Base-by-base conservation (phyloP, 2,329 filamentous ascomycete genomes). In the Fusarium sp. region DNA sequence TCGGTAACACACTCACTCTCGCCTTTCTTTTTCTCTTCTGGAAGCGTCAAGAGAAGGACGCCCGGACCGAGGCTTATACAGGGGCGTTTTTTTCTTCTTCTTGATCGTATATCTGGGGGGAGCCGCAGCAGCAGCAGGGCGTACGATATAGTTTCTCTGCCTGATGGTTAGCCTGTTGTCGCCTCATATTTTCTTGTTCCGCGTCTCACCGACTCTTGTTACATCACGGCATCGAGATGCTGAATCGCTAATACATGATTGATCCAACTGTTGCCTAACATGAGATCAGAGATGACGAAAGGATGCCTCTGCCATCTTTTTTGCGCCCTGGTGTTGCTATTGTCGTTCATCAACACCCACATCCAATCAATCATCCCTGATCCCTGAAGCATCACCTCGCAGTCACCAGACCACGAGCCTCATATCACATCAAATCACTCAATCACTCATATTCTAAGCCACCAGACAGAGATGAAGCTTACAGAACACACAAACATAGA, bases 401-500 rank as follows among this genome's bases (percentile, higher is more conserved):
- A 13, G 54, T 58, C 61, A 66, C 14, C 18, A 52, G 43, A 57
- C 63, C 31, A 52, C 20, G 14, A 58, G 31, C 33, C 37, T 58
- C 54, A 39, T 35, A 29, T 58, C 54, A 39, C 22, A 52, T 52
- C 54, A 39, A 18, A 52, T 52, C 48, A 52, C 45, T 48, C 24
- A 50, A 11, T 37, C 33, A 37, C 43, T 22, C 39, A 14, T 20
- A 24, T 11, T 13, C 45, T 16, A 27, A 50, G 45, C 24, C 27
- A 29, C 48, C 48, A 18, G 48, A 27, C 45, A 2, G 22, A 50
- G 14, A 6, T 29, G 24, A 50, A 27, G 48, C 48, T 64, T 18
- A 58, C 35, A 59, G 31, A 58, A 59, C 52, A 60, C 52, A 60
- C 60, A 67, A 50, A 52, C 72, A 67, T 63, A 41, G 33, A 70